Evolutionary conservation across 495 filamentous ascomycete genomes (phyloP).

Genomic region (Gamarada debralockiae): DNA sequence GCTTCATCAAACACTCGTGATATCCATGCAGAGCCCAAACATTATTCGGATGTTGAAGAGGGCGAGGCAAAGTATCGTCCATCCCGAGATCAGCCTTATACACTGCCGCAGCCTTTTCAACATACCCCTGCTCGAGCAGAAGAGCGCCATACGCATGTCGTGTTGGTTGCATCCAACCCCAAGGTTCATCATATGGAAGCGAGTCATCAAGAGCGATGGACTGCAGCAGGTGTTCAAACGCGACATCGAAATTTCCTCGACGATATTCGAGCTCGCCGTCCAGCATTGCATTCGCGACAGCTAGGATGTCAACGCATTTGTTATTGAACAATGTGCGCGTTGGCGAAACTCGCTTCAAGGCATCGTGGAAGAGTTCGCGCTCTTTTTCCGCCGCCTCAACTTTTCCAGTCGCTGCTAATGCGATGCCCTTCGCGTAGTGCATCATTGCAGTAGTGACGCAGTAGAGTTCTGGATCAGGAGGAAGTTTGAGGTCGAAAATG

Average conservation of each 20-base stretch:
- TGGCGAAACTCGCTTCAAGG: constrained; percentile 40
- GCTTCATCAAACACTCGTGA: constrained; percentile 55
- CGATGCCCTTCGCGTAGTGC: constrained; percentile 62
- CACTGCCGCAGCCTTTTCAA: constrained; percentile 48
- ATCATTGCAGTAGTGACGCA: constrained; percentile 59
- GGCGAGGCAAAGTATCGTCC: constrained; percentile 47
- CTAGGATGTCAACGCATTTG: constrained; percentile 54
- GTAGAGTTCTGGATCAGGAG: constrained; percentile 50
- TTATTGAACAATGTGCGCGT: constrained; percentile 65
- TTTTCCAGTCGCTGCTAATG: constrained; percentile 48
- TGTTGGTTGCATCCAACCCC: constrained; percentile 68
- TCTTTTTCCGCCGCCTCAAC: constrained; percentile 43
- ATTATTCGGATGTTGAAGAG: constrained; percentile 60
- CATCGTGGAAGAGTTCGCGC: constrained; percentile 39
- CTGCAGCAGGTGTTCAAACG: constrained; percentile 48
- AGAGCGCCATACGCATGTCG: constrained; percentile 64
- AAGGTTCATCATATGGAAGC: constrained; percentile 64
- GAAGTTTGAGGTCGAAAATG: constrained; percentile 44
- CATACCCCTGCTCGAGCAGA: constrained; percentile 54
- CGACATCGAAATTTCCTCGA: constrained; percentile 45
- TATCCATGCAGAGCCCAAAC: constrained; percentile 66
- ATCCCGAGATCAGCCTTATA: constrained; percentile 63
- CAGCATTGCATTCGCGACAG: constrained; percentile 57
- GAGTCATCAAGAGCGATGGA: constrained; percentile 52
- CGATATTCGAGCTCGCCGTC: constrained; percentile 68